Evolutionary conservation across 176 grass and related monocot species (phyloP).

Genomic region (Juncus inflexus): DNA sequence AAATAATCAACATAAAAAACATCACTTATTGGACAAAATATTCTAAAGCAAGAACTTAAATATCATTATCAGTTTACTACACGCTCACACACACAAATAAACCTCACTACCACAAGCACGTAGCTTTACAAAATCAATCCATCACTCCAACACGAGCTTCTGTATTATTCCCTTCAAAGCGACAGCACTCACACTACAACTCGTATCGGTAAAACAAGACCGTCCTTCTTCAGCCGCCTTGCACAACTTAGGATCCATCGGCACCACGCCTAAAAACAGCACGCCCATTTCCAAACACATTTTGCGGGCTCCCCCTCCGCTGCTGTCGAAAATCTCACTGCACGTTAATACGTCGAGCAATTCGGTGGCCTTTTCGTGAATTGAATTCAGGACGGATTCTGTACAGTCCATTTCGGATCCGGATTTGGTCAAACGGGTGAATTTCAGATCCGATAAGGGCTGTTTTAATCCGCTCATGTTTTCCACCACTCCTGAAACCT

Average conservation of each 20-base stretch:
- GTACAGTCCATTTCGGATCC: conserved; percentile 50
- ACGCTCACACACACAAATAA: no score
- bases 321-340: conserved; percentile 85
- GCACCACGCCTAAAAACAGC: conserved; percentile 86
- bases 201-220: conserved; percentile 78
- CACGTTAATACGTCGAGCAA: conserved; percentile 51
- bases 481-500: conserved; percentile 55
- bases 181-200: conserved; percentile 61
- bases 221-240: conserved; percentile 90
- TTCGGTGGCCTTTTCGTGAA: conserved; percentile 62
- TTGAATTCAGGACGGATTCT: conserved; percentile 44
- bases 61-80: no score
- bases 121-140: background rate
- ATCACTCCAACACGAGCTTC: conserved; percentile 42
- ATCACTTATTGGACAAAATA: no score
- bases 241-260: conserved; percentile 83
- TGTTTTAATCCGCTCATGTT: conserved; percentile 79
- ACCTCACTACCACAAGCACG: no score
- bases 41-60: no score
- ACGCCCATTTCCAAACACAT: conserved; percentile 86
- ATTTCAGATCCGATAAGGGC: conserved; percentile 51
- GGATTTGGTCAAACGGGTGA: conserved; percentile 33
- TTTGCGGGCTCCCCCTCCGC: conserved; percentile 58
- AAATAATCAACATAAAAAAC: no score
- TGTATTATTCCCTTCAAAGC: conserved; percentile 68